Evolutionary conservation across 2,329 filamentous ascomycete species (phyloP), one percentile per base, ranked within the genome.

Genomic region (Hortaea sp.): DNA sequence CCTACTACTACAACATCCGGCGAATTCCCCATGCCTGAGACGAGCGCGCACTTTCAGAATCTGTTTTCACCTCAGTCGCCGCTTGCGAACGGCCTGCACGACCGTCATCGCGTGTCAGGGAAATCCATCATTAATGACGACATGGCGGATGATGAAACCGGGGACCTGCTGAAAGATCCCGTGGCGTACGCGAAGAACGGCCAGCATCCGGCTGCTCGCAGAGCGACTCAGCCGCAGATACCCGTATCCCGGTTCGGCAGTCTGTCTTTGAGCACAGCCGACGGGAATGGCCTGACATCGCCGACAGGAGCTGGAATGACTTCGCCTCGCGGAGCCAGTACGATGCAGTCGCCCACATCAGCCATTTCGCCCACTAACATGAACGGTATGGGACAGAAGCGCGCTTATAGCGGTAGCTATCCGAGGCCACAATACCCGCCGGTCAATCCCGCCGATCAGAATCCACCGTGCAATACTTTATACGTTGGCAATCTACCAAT

Each of bases 401-500:
- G 71, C 40, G 71, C 71, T 47, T 83, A 76, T 57, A 75, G 76
- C 53, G 71, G 78, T 53, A 71, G 78, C 49, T 84, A 77, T 55
- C 73, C 70, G 52, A 76, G 73, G 58, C 79, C 80, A 52, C 83
- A 82, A 50, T 85, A 88, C 51, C 90, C 90, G 10, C 84, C 89
- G 0, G 85, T 87, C 50, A 97, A 97, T 56, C 90, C 89, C 0
- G 89, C 90, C 9, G 90, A 98, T 61, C 86, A 95, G 66, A 95
- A 97, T 57, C 90, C 90, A 1, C 92, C 92, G 0, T 97, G 92
- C 75, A 97, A 98, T 63, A 98, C 92, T 0, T 75, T 98, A 5
- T 97, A 98, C 60, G 90, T 98, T 13, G 90, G 92, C n/a, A 97
- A 98, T 59, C 72, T 98, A 39, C 92, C 90, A 0, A 79, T 89